A percentile compares a stretch with the other conserved stretches of the same genome.
These are phyloP conservation scores for Penicillium subrubescens DNA, from an alignment of 495 filamentous ascomycete species.

Conservation along the genomic window DNA sequence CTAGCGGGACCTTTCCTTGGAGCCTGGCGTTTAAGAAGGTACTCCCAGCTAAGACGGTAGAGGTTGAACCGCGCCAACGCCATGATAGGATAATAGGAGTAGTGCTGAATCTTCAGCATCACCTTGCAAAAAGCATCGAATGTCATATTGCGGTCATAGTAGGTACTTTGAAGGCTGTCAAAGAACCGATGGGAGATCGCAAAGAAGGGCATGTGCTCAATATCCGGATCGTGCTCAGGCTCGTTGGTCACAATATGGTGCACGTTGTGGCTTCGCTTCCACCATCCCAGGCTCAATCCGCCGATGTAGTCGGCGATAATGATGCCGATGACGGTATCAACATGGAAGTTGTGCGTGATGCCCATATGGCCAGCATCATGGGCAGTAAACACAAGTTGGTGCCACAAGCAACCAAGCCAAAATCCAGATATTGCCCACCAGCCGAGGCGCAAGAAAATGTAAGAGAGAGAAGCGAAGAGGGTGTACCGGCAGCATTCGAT, in stretches of 20 bases:
- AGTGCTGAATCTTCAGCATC: conserved; percentile 74
- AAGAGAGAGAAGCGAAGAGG: conserved; percentile 63
- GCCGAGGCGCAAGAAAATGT: conserved; percentile 64
- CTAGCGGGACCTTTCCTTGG: conserved; percentile 81
- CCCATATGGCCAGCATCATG: conserved; percentile 98
- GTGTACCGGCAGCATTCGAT: conserved; percentile 76
- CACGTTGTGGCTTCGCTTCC: conserved; percentile 97
- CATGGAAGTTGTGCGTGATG: conserved; percentile 85
- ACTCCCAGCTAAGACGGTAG: conserved; percentile 81
- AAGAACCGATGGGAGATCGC: conserved; percentile 89
- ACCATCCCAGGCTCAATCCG: conserved; percentile 92
- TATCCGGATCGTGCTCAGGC: conserved; percentile 96
- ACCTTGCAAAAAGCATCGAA: conserved; percentile 77
- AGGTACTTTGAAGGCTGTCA: conserved; percentile 74
- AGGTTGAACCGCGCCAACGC: conserved; percentile 90
- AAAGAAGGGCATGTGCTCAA: conserved; percentile 95
- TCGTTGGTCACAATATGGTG: conserved; percentile 98
- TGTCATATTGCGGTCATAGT: conserved; percentile 84
- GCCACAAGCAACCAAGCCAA: conserved; percentile 87
- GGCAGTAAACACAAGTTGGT: conserved; percentile 91
- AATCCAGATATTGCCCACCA: conserved; percentile 79
- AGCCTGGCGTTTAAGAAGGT: conserved; percentile 72
- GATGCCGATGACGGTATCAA: conserved; percentile 85
- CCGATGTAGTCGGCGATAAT: conserved; percentile 89
- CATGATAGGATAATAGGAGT: conserved; percentile 85